Evolutionary conservation across 176 grass and related monocot species (phyloP).

Genomic region (Rhynchospora tenuis): DNA sequence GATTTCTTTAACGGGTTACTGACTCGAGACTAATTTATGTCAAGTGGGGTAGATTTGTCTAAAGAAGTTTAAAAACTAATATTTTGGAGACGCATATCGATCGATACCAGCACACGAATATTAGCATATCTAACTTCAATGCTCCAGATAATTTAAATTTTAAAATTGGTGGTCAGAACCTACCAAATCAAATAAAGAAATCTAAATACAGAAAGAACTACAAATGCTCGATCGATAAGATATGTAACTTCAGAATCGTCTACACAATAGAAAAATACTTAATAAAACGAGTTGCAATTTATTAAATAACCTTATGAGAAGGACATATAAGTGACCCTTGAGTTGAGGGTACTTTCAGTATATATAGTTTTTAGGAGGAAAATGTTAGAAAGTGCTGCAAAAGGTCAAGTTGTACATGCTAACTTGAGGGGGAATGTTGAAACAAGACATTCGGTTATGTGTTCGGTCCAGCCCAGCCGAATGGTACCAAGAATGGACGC

Average conservation of each 20-base stretch:
- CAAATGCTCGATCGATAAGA: background rate
- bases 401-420: too few species aligned
- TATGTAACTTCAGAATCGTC: background rate
- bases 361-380: too few species aligned
- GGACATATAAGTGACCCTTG: background rate
- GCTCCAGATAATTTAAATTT: background rate
- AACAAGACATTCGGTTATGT: too few species aligned
- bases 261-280: background rate
- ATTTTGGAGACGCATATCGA: too few species aligned
- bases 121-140: background rate
- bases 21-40: background rate
- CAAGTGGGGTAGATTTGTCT: background rate
- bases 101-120: background rate
- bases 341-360: background rate
- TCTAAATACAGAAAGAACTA: background rate
- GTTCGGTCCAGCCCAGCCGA: too few species aligned
- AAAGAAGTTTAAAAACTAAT: background rate
- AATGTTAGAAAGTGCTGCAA: too few species aligned
- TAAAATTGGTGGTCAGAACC: background rate
- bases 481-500: too few species aligned
- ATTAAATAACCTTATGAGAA: background rate
- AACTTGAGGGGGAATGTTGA: too few species aligned
- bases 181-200: background rate
- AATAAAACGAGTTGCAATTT: background rate
- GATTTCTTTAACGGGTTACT: background rate